These are phyloP conservation scores for Fusarium xylarioides DNA, from an alignment of 2,329 filamentous ascomycete species.

Conservation along the genomic window DNA sequence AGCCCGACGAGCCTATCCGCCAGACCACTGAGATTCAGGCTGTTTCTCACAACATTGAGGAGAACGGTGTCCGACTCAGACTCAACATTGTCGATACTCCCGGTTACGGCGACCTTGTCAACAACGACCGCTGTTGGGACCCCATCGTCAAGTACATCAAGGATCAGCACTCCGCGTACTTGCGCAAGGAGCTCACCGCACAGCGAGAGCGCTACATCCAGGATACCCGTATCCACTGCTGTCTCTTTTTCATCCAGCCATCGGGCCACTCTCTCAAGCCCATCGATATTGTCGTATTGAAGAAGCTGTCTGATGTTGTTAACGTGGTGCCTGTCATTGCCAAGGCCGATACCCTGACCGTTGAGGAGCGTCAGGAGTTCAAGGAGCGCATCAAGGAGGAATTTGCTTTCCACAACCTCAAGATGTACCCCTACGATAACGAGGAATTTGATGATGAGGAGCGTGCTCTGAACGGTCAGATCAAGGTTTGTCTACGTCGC, in stretches of 20 bases:
- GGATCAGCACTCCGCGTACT: conserved; percentile 98
- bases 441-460: conserved; percentile 99
- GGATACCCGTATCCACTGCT: conserved; percentile 99
- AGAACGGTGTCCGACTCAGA: conserved; percentile 96
- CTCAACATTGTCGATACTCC: conserved; percentile 99
- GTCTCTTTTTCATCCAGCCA: conserved; percentile 99
- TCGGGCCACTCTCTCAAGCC: conserved; percentile 98
- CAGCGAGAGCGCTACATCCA: conserved; percentile 99
- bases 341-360: conserved; percentile 94
- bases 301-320: conserved; percentile 99
- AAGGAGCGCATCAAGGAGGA: conserved; percentile 99
- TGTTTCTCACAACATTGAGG: conserved; percentile 98
- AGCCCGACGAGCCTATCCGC: conserved; percentile 91
- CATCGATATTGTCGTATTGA: conserved; percentile 98
- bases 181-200: conserved; percentile 98
- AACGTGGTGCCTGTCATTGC: conserved; percentile 99
- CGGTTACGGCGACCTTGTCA: conserved; percentile 97
- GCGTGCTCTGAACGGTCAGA: conserved; percentile 89
- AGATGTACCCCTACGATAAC: conserved; percentile 99
- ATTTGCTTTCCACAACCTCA: conserved; percentile 98
- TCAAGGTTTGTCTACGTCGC: conserved; percentile 75
- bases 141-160: conserved; percentile 99
- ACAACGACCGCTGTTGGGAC: conserved; percentile 99
- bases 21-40: conserved; percentile 98
- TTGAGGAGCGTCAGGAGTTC: conserved; percentile 95